phyloP scores from a whole-genome alignment of 2,329 filamentous ascomycete genomes.

The Ambrosiella beaveri region DNA sequence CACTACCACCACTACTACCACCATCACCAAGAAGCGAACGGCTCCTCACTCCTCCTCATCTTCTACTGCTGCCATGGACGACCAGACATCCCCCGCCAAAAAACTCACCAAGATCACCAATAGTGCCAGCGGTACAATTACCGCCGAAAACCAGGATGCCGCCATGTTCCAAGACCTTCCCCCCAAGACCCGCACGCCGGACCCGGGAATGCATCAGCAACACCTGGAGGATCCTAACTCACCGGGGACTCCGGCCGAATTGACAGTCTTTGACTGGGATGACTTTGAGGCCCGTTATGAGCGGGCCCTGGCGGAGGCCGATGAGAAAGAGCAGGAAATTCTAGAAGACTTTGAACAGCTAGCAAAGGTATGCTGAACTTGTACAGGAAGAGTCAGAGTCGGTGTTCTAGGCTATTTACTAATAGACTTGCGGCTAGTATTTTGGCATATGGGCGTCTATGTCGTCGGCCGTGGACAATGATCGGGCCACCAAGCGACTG shows the following conservation, averaged over 20 bases:
- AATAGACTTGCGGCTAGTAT: constrained; percentile 33
- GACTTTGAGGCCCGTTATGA: constrained; percentile 56
- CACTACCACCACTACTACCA: not conserved
- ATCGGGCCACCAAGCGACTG: constrained; percentile 60
- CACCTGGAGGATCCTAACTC: constrained; percentile 14
- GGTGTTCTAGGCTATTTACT: not conserved
- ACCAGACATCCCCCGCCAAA: not conserved
- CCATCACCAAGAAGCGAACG: not conserved
- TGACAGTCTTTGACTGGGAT: constrained; percentile 52
- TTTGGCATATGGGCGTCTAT: constrained; percentile 66
- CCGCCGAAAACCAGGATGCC: not conserved
- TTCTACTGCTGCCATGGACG: not conserved
- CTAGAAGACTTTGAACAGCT: constrained; percentile 49
- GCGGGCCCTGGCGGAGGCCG: constrained; percentile 43
- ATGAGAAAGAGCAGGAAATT: constrained; percentile 45
- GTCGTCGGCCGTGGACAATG: constrained; percentile 54
- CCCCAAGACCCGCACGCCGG: constrained; percentile 9
- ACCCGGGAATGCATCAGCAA: constrained; percentile 4
- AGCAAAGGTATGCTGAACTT: constrained; percentile 35
- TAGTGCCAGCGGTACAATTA: not conserved
- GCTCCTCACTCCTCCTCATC: not conserved
- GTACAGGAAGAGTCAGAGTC: not conserved
- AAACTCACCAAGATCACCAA: not conserved
- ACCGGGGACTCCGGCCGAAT: constrained; percentile 27
- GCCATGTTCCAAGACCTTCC: constrained; percentile 8